These are phyloP conservation scores for Tricholoma flavovirens DNA, from an alignment of 768 basidiomycete species.

Conservation along the genomic window DNA sequence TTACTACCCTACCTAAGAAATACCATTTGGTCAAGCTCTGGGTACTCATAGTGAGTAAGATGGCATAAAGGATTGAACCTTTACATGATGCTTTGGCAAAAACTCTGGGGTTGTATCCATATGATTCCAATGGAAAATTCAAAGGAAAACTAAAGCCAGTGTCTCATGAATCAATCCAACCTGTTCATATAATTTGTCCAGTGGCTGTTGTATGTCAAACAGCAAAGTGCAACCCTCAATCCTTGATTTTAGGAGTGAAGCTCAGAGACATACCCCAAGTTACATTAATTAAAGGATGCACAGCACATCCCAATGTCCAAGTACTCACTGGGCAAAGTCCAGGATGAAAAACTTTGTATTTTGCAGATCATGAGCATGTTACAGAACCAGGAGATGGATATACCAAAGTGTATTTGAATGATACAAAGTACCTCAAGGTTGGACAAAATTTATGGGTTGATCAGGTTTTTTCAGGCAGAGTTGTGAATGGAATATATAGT, in stretches of 20 bases:
- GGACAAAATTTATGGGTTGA: conserved; percentile 12
- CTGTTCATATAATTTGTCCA: conserved; percentile 6
- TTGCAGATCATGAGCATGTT: conserved; percentile 16
- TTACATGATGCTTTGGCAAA: background rate
- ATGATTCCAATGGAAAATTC: background rate
- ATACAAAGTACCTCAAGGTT: conserved; percentile 11
- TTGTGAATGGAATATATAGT: conserved; percentile 14
- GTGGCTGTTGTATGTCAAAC: conserved; percentile 2
- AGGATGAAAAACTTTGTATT: conserved; percentile 11
- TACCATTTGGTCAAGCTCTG: no score
- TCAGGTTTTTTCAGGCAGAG: conserved; percentile 9
- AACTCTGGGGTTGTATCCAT: background rate
- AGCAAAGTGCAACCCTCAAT: background rate
- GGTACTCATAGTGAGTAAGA: no score
- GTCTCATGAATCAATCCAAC: conserved; percentile 1
- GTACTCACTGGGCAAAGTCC: conserved; percentile 13
- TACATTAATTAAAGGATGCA: conserved; percentile 10
- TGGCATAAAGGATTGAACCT: no score
- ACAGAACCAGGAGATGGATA: background rate
- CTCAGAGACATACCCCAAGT: conserved; percentile 10
- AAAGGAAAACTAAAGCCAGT: background rate
- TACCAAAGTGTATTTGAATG: background rate
- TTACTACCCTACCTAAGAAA: no score
- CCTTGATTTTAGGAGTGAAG: background rate
- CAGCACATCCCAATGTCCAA: conserved; percentile 3